Conservation (phyloP, 257 asterid genomes). For the Handroanthus guayacan region DNA sequence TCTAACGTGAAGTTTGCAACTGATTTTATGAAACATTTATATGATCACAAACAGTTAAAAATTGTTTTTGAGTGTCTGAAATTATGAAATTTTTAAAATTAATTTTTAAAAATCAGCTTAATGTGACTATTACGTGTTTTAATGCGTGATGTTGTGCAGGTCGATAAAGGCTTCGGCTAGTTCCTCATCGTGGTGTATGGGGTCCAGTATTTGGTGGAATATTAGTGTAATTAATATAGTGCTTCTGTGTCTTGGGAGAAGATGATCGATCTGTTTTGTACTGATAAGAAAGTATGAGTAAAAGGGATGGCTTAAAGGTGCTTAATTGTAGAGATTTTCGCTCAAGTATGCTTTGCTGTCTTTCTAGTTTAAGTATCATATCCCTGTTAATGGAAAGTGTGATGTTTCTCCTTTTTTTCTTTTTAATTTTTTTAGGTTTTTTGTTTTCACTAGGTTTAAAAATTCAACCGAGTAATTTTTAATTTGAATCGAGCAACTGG, state of each 20-base stretch:
- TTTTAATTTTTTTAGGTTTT: neutral
- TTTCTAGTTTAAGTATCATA: constrained; percentile 47
- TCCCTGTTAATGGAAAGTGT: constrained; percentile 10
- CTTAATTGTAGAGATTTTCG: constrained; percentile 21
- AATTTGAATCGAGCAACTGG: no score
- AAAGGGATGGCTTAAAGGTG: neutral
- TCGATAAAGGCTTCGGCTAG: constrained; percentile 45
- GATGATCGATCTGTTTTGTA: constrained; percentile 8
- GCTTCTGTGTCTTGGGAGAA: constrained; percentile 40
- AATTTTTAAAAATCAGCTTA: neutral
- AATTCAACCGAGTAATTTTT: no score
- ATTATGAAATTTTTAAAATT: no score
- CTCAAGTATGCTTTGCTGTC: constrained; percentile 46
- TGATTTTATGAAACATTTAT: no score
- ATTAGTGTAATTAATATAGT: constrained; percentile 34
- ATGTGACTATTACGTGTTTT: neutral
- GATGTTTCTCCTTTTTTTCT: neutral
- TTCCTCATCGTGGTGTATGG: constrained; percentile 25
- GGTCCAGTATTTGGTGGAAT: constrained; percentile 41
- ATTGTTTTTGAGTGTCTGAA: no score
- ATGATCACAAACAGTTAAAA: no score
- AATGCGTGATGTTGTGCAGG: constrained; percentile 32
- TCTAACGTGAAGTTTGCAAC: no score
- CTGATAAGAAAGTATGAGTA: no score
- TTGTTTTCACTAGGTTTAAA: no score